These are phyloP conservation scores for Triticum urartu DNA, from an alignment of 176 grass and related monocot genomes.

Conservation along the genomic window DNA sequence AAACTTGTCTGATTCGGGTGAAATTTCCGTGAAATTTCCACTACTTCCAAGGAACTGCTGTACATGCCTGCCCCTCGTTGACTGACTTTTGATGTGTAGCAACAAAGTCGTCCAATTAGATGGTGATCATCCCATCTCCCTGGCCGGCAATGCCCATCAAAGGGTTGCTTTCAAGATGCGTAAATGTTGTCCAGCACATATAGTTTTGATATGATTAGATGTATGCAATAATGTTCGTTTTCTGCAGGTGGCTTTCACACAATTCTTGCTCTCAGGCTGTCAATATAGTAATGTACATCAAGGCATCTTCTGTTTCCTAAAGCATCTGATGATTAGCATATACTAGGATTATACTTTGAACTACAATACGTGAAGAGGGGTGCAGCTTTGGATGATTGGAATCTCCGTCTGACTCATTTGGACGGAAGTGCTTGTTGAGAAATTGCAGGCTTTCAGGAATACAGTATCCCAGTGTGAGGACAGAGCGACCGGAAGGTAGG, in stretches of 20 bases:
- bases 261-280: no score
- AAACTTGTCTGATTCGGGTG: not conserved
- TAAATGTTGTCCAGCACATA: constrained; percentile 14
- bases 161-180: constrained; percentile 24
- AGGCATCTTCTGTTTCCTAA: not conserved
- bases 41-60: not conserved
- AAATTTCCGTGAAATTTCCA: not conserved
- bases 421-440: not conserved
- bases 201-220: not conserved
- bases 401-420: not conserved
- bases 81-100: constrained; percentile 14
- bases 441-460: not conserved
- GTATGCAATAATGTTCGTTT: constrained; percentile 1
- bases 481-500: no score
- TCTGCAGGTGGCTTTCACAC: no score
- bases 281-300: no score
- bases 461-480: no score
- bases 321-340: constrained; percentile 5
- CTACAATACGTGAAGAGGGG: not conserved
- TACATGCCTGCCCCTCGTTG: not conserved
- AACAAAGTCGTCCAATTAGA: not conserved
- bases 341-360: constrained; percentile 28
- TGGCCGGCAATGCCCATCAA: not conserved
- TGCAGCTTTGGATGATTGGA: constrained; percentile 25
- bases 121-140: not conserved